Evolutionary conservation across 75 land plant genomes (phyloP).

Genomic region (Cupressus sempervirens): DNA sequence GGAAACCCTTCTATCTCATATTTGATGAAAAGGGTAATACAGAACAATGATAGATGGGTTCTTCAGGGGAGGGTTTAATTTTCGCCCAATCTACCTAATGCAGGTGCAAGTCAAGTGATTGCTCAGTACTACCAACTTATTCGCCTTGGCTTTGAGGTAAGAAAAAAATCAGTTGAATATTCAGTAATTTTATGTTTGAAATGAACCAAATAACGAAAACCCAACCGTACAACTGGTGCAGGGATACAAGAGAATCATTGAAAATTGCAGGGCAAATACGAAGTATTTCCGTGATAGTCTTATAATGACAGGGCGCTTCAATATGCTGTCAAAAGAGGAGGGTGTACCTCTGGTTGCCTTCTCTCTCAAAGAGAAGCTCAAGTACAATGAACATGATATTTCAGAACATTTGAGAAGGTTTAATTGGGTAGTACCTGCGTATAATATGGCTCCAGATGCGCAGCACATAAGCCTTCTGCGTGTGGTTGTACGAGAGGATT

Average conservation of each 20-base stretch:
- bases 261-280: conserved; percentile 40
- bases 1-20: not conserved
- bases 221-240: conserved; percentile 2
- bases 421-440: conserved; percentile 62
- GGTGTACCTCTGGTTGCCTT: conserved; percentile 57
- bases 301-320: conserved; percentile 37
- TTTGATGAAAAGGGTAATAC: not conserved
- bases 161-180: not conserved
- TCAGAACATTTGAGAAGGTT: conserved; percentile 34
- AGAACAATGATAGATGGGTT: not conserved
- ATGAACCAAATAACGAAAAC: not conserved
- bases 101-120: conserved; percentile 60
- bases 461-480: conserved; percentile 38
- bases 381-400: conserved; percentile 34
- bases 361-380: conserved; percentile 32
- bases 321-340: conserved; percentile 43
- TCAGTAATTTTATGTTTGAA: not conserved
- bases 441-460: conserved; percentile 55
- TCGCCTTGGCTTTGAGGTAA: conserved; percentile 55
- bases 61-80: not conserved
- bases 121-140: conserved; percentile 57
- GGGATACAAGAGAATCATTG: conserved; percentile 53
- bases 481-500: conserved; percentile 54
- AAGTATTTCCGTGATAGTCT: conserved; percentile 26
- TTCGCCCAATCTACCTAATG: not conserved